Evolutionary conservation across 306 rosid species (phyloP), one percentile per base, ranked within the genome.

Genomic region (Urtica urens): DNA sequence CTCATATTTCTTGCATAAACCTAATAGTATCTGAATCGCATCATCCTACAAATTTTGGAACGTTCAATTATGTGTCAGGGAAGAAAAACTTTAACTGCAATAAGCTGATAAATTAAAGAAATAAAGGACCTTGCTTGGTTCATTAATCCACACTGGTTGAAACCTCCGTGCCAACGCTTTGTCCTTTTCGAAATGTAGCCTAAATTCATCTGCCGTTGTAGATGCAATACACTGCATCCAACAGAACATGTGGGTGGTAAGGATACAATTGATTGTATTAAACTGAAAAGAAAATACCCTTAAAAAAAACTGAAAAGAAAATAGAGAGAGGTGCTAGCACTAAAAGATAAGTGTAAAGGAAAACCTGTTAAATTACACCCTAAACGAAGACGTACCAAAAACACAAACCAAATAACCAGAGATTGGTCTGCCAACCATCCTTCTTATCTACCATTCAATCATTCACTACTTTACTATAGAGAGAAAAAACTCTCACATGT

Each of bases 161-260:
- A 90, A 90, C 38, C 97, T 68, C 10, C 95, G 73, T 19, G 81
- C 93, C 57, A 90, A 75, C 31, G 95, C 97, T 59, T 77, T 78
- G 45, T 90, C 97, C 53, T 78, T 84, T 69, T 90, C 95, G 34
- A 90, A 68, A 64, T 90, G 83, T 48, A 68, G 37, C 74, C 84
- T 74, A 76, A 76, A 90, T 71, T 90, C 97, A 59, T 78, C 84
- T 16, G 63, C 33, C 51, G 97, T 84, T 27, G 97, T 84, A 33
- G 97, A 77, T 24, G 93, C 97, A 70, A 90, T 70, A 62, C 95
- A 90, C 97, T 90, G 84, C 50, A 67, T 44, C 45, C 45, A 54
- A 69, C 53, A 49, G 22, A 33, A 71, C 18, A 47, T 68, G 30
- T 38, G 14, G 33, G 38, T 28, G 49, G 23, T 50, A 38, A 52